phyloP scores from a whole-genome alignment of 805 yeast genomes.

The Barnettozyma vustinii region DNA sequence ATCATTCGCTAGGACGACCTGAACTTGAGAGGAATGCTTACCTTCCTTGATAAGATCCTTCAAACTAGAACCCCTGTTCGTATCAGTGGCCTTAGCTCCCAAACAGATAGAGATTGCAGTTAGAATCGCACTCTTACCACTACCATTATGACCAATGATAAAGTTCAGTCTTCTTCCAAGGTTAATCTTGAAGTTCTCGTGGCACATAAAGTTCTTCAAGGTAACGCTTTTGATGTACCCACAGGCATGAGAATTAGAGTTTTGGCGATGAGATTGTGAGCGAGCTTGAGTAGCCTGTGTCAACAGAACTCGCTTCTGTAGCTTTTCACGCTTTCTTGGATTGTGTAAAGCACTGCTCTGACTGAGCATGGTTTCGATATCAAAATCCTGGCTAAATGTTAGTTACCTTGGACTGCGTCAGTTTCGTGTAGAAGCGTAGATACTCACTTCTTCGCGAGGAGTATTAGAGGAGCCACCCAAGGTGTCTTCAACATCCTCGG shows the following conservation, averaged over 20 bases:
- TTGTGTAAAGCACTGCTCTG: conserved; percentile 11
- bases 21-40: conserved; percentile 57
- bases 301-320: conserved; percentile 8
- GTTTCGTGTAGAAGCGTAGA: background rate
- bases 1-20: conserved; percentile 57
- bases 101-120: conserved; percentile 85
- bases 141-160: conserved; percentile 85
- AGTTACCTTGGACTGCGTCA: background rate
- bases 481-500: background rate
- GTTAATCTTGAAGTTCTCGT: conserved; percentile 66
- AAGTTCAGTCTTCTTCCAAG: conserved; percentile 81
- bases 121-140: conserved; percentile 84
- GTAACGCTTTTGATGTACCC: conserved; percentile 66
- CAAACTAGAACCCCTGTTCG: conserved; percentile 75
- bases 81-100: conserved; percentile 83
- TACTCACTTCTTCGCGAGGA: background rate
- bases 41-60: conserved; percentile 76
- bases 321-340: conserved; percentile 8
- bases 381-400: conserved; percentile 9
- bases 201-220: conserved; percentile 84
- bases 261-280: background rate
- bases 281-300: conserved; percentile 13
- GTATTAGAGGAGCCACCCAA: background rate
- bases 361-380: conserved; percentile 17
- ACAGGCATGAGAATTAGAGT: conserved; percentile 24